Percentiles rank a stretch among this genome's conserved stretches.
These are phyloP conservation scores for Penicillium sp. DNA, from an alignment of 2,329 filamentous ascomycete species.

Conservation along the genomic window DNA sequence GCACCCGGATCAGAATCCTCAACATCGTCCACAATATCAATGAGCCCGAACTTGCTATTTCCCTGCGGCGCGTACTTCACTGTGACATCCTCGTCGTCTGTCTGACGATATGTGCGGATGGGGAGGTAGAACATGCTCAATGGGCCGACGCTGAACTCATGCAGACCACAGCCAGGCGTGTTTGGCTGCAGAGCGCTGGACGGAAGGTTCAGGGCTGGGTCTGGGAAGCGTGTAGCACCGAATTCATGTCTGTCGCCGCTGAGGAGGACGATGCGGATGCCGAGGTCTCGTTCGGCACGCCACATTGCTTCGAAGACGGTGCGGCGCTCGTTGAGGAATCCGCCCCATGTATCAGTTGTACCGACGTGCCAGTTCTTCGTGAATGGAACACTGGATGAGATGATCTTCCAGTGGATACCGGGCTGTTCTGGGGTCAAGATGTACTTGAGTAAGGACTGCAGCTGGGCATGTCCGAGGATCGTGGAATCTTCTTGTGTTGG, in stretches of 20 bases:
- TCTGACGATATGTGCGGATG: conserved; percentile 77
- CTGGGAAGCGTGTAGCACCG: conserved; percentile 76
- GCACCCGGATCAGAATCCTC: conserved; percentile 32
- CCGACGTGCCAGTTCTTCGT: conserved; percentile 97
- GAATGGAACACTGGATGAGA: conserved; percentile 88
- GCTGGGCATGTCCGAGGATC: conserved; percentile 81
- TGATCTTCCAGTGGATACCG: conserved; percentile 89
- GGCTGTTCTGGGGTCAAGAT: conserved; percentile 69
- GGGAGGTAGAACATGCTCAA: conserved; percentile 94
- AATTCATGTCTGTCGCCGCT: conserved; percentile 97
- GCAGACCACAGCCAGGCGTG: conserved; percentile 51
- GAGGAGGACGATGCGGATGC: conserved; percentile 77
- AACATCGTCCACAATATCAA: conserved; percentile 72
- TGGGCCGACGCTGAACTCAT: conserved; percentile 91
- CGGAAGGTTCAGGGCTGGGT: conserved; percentile 33
- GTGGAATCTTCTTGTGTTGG: conserved; percentile 63
- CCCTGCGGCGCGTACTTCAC: conserved; percentile 82
- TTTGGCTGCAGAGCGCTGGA: conserved; percentile 20
- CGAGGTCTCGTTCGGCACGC: conserved; percentile 70
- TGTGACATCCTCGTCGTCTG: conserved; percentile 76
- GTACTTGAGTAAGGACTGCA: conserved; percentile 77
- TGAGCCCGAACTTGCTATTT: conserved; percentile 82
- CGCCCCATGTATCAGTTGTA: conserved; percentile 88
- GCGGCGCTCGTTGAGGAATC: conserved; percentile 78
- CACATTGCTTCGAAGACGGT: conserved; percentile 88